These are phyloP conservation scores for Climacium dendroides DNA, from an alignment of 225 moss, liverwort and hornwort species.

Conservation along the genomic window DNA sequence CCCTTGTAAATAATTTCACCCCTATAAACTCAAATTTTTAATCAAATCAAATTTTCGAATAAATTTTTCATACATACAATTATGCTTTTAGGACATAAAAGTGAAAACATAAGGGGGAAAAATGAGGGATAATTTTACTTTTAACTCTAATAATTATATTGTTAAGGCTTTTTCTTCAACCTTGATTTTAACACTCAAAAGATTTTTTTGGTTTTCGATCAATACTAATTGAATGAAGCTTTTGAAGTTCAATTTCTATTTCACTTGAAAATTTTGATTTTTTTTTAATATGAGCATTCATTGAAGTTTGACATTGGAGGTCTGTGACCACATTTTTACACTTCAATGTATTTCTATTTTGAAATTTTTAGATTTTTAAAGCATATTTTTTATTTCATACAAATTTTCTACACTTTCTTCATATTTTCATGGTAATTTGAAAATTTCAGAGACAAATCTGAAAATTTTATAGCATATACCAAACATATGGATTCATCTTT, in stretches of 20 bases:
- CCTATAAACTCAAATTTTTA: no score
- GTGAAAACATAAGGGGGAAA: not conserved
- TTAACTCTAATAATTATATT: not conserved
- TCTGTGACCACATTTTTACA: no score
- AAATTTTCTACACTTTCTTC: not conserved
- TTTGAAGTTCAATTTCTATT: not conserved
- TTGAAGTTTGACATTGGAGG: not conserved
- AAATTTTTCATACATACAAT: not conserved
- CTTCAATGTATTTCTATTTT: not conserved
- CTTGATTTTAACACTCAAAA: not conserved
- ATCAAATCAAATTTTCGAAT: not conserved
- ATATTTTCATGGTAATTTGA: not conserved
- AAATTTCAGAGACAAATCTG: fast-evolving
- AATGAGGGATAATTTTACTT: not conserved
- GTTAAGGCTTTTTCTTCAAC: not conserved
- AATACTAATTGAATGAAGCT: not conserved
- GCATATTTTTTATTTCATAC: not conserved
- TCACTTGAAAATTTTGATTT: not conserved
- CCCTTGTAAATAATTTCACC: no score
- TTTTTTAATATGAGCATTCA: not conserved
- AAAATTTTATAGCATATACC: not conserved
- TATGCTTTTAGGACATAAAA: not conserved
- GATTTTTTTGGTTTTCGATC: not conserved
- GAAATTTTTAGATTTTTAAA: not conserved
- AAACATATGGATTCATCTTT: not conserved